Percentiles rank a stretch among this genome's conserved stretches.
Evolutionary conservation across 2,329 filamentous ascomycete species (phyloP).

Genomic region (Fusarium ambrosium): DNA sequence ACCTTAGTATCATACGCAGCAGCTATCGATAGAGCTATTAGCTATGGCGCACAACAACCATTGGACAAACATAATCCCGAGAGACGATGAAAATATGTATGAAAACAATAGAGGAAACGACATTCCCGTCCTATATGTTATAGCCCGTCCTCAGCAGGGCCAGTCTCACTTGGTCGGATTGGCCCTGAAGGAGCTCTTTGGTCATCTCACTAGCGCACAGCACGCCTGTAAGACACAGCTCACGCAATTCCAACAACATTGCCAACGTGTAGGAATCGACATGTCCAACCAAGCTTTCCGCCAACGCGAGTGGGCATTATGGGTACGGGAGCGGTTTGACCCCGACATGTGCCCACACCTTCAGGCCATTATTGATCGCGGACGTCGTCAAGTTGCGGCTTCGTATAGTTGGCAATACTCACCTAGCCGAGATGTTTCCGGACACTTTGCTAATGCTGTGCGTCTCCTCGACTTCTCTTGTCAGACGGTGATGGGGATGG

Average conservation of each 20-base stretch:
- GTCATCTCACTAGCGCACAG: not conserved
- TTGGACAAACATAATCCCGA: not conserved
- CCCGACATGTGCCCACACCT: not conserved
- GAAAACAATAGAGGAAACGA: not conserved
- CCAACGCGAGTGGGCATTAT: not conserved
- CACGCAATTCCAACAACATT: not conserved
- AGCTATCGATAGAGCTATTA: not conserved
- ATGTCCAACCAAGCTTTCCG: not conserved
- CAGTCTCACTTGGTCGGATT: not conserved
- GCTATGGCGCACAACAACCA: not conserved
- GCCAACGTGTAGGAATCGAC: not conserved
- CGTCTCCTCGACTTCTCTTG: not conserved
- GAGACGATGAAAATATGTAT: not conserved
- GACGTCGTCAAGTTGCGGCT: not conserved
- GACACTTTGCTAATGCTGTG: not conserved
- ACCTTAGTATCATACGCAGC: not conserved
- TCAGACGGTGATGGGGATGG: not conserved
- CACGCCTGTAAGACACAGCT: not conserved
- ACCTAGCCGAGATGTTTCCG: not conserved
- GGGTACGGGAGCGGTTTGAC: not conserved
- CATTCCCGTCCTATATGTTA: not conserved
- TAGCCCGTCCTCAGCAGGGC: not conserved
- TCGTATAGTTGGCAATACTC: not conserved
- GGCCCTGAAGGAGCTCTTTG: not conserved
- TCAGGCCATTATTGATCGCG: not conserved